These are phyloP conservation scores for Thelonectria discophora DNA, from an alignment of 2,329 filamentous ascomycete species.

Conservation along the genomic window DNA sequence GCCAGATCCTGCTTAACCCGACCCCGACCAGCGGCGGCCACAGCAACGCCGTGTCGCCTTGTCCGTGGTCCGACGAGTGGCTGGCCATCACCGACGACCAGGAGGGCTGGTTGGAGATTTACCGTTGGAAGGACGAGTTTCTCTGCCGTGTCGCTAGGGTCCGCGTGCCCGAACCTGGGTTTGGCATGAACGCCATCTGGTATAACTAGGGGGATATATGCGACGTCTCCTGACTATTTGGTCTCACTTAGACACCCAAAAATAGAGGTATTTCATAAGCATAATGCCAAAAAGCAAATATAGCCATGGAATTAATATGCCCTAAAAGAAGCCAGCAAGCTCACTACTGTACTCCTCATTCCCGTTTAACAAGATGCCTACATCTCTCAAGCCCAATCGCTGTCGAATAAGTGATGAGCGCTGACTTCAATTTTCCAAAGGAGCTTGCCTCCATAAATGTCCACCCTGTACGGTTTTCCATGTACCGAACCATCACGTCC, in stretches of 20 bases:
- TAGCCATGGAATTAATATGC: neutral
- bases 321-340: neutral
- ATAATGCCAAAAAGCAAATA: neutral
- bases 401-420: neutral
- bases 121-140: conserved; percentile 85
- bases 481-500: neutral
- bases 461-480: neutral
- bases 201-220: conserved; percentile 63
- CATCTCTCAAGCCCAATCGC: neutral
- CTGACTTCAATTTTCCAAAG: neutral
- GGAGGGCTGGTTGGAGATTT: conserved; percentile 87
- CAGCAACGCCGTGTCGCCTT: conserved; percentile 86
- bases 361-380: neutral
- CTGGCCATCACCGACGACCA: conserved; percentile 90
- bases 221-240: too few species aligned
- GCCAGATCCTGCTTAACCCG: conserved; percentile 81
- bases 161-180: conserved; percentile 85
- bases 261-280: neutral
- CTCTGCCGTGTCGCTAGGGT: conserved; percentile 79
- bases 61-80: conserved; percentile 88
- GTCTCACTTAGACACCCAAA: neutral
- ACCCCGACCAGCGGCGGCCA: conserved; percentile 89
- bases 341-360: neutral
- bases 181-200: conserved; percentile 98
- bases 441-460: neutral